phyloP scores from a whole-genome alignment of 345 rosid species.

The Eucalyptus sp. region DNA sequence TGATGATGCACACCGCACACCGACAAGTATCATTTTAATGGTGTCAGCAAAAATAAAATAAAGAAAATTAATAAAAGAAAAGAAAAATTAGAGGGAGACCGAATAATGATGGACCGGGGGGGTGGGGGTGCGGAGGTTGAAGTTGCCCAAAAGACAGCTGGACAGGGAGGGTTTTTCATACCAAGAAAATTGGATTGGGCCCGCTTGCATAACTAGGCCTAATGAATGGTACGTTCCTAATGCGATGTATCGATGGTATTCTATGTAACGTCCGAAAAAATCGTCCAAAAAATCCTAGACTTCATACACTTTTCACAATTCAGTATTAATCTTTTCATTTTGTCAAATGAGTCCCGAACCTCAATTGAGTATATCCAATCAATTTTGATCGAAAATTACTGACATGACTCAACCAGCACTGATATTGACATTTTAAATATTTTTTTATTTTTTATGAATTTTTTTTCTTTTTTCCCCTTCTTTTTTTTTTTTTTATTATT shows the following conservation, averaged over 20 bases:
- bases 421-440: too few species aligned
- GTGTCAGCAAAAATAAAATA: neutral
- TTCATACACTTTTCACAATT: too few species aligned
- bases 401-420: rapidly evolving
- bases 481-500: too few species aligned
- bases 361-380: neutral
- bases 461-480: rapidly evolving
- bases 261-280: rapidly evolving
- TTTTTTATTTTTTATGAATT: too few species aligned
- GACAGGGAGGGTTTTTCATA: neutral
- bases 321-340: too few species aligned
- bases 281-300: neutral
- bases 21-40: neutral
- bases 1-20: neutral
- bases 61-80: neutral
- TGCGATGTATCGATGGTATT: neutral
- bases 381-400: too few species aligned
- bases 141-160: neutral
- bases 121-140: neutral
- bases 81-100: neutral
- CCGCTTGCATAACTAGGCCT: neutral
- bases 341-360: too few species aligned
- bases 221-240: neutral
- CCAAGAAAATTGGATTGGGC: neutral
- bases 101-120: neutral